A percentile compares a stretch with the other conserved stretches of the same genome.
These are phyloP conservation scores for Casuarina glauca DNA, from an alignment of 306 rosid genomes.

Conservation along the genomic window DNA sequence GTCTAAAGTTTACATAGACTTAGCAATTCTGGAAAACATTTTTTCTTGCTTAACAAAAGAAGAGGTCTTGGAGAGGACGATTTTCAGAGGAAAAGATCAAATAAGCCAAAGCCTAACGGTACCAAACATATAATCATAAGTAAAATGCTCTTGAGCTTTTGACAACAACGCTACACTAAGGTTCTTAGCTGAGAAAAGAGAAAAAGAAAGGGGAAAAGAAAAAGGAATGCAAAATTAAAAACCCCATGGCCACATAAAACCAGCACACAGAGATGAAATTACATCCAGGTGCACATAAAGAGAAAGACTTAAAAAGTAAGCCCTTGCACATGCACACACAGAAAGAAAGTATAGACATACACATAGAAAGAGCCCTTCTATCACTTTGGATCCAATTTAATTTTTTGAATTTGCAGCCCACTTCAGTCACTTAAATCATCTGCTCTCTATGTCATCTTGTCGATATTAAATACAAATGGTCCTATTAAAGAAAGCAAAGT, in stretches of 20 bases:
- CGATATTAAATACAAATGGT: neutral
- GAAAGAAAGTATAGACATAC: neutral
- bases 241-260: neutral
- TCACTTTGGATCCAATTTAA: neutral
- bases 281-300: neutral
- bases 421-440: neutral
- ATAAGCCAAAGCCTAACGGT: neutral
- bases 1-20: neutral
- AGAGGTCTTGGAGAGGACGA: neutral
- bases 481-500: neutral
- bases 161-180: no score
- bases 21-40: neutral
- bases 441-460: neutral
- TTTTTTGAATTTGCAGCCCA: neutral
- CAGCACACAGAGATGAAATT: neutral
- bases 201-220: no score
- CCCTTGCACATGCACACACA: neutral
- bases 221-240: neutral
- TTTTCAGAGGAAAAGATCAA: neutral
- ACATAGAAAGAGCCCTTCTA: neutral
- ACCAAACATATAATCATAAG: neutral
- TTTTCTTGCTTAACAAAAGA: neutral
- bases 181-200: no score
- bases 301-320: neutral
- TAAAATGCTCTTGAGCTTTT: no score